A percentile compares a stretch with the other conserved stretches of the same genome.
These are phyloP conservation scores for Articulospora tetracladia DNA, from an alignment of 495 filamentous ascomycete genomes.

Conservation along the genomic window DNA sequence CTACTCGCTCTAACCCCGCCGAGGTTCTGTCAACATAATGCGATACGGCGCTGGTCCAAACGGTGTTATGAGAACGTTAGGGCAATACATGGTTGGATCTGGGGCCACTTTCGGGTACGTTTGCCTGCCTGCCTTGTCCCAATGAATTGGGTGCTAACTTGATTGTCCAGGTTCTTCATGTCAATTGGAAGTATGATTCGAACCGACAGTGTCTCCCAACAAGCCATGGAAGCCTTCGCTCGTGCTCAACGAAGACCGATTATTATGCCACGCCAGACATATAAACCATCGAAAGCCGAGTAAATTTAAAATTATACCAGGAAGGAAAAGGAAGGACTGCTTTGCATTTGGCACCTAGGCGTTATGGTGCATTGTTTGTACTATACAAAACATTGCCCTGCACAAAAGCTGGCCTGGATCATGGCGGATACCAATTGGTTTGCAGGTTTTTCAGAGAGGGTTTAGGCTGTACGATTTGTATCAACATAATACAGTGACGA, in stretches of 20 bases:
- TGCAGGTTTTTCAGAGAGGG: neutral
- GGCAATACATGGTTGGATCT: slow-evolving; percentile 97
- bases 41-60: slow-evolving; percentile 90
- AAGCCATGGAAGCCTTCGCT: slow-evolving; percentile 57
- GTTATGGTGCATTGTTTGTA: slow-evolving; percentile 3
- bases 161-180: slow-evolving; percentile 86
- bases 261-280: slow-evolving; percentile 52
- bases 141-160: slow-evolving; percentile 7
- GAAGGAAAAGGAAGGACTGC: neutral
- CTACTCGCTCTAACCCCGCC: slow-evolving; percentile 16
- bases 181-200: slow-evolving; percentile 95
- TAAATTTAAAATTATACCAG: neutral
- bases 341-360: slow-evolving; percentile 7
- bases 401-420: neutral
- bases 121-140: neutral
- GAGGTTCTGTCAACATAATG: slow-evolving; percentile 90
- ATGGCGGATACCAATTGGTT: neutral
- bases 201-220: slow-evolving; percentile 56
- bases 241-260: slow-evolving; percentile 56
- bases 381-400: neutral
- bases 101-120: slow-evolving; percentile 92
- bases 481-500: neutral
- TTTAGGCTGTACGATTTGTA: neutral
- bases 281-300: slow-evolving; percentile 3
- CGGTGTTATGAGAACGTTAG: slow-evolving; percentile 86